phyloP scores from a whole-genome alignment of 225 moss, liverwort and hornwort species.

The Anthoceros angustus region DNA sequence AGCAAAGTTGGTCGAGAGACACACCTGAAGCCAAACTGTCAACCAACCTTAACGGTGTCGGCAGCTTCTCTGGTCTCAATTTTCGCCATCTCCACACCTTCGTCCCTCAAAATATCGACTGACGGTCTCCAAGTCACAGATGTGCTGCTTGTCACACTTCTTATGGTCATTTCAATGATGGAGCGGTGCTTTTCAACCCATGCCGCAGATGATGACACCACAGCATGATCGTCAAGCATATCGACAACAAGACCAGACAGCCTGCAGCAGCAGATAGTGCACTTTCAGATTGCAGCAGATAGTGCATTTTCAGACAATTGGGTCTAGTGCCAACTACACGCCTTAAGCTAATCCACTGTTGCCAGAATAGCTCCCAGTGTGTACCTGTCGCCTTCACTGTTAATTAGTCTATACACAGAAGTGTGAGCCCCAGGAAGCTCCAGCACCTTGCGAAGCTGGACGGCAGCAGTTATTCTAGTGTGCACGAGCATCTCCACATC shows the following conservation, averaged over 20 bases:
- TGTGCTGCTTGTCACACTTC: conserved; percentile 20
- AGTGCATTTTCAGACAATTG: not conserved
- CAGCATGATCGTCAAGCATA: conserved; percentile 61
- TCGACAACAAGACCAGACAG: conserved; percentile 82
- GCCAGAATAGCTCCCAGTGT: conserved; percentile 2
- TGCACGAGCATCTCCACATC: conserved; percentile 52
- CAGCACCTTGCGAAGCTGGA: conserved; percentile 42
- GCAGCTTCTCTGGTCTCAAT: conserved; percentile 9
- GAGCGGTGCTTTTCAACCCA: conserved; percentile 70
- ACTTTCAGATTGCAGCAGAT: not conserved
- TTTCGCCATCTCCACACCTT: conserved; percentile 34
- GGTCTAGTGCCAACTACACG: not conserved
- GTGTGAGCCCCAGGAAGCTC: conserved; percentile 49
- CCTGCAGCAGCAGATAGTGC: conserved; percentile 20
- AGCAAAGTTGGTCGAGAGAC: too few relatives aligned
- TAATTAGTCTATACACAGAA: conserved; percentile 70
- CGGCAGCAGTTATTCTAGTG: conserved; percentile 44
- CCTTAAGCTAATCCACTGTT: not conserved
- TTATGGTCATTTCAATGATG: conserved; percentile 48
- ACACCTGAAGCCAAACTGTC: not conserved
- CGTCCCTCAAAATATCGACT: conserved; percentile 69
- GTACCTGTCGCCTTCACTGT: conserved; percentile 92
- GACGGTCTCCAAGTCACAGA: conserved; percentile 61
- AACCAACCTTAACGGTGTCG: conserved; percentile 29
- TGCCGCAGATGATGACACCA: conserved; percentile 87